phyloP scores from a whole-genome alignment of 805 yeast species.

The Yamadazyma insecticola region DNA sequence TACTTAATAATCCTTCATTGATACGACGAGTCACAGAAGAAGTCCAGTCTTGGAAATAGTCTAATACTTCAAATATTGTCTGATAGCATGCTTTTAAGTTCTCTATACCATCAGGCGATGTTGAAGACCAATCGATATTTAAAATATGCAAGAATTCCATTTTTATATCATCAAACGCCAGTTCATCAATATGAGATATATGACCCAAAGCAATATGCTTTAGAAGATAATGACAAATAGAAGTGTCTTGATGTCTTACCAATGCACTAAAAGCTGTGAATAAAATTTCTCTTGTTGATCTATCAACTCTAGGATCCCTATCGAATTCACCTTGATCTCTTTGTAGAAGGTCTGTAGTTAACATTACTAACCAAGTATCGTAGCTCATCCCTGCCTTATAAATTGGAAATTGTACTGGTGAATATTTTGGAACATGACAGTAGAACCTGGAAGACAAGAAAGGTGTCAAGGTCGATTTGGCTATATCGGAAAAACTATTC shows the following conservation, averaged over 20 bases:
- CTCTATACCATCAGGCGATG: constrained; percentile 51
- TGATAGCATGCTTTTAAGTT: constrained; percentile 63
- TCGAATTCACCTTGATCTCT: constrained; percentile 17
- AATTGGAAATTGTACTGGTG: constrained; percentile 56
- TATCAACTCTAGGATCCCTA: no score
- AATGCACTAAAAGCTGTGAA: constrained; percentile 61
- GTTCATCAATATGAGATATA: constrained; percentile 43
- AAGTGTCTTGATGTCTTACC: constrained; percentile 64
- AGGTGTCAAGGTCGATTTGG: constrained; percentile 73
- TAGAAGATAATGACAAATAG: constrained; percentile 63
- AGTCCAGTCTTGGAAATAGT: constrained; percentile 81
- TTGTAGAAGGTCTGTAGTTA: constrained; percentile 64
- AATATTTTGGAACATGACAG: constrained; percentile 37
- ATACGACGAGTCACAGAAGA: constrained; percentile 35
- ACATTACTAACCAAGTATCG: constrained; percentile 65
- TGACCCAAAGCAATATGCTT: constrained; percentile 73
- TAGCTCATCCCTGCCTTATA: constrained; percentile 53
- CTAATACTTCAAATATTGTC: constrained; percentile 71
- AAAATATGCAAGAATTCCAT: constrained; percentile 61
- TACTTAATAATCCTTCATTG: constrained; percentile 17
- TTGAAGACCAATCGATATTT: constrained; percentile 25
- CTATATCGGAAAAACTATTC: constrained; percentile 58
- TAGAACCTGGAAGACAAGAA: constrained; percentile 68
- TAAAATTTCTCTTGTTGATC: constrained; percentile 28
- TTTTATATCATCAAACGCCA: constrained; percentile 41